Evolutionary conservation across 225 moss, liverwort and hornwort species (phyloP), one percentile per base, ranked within the genome.

Genomic region (Pseudisothecium myosuroides): DNA sequence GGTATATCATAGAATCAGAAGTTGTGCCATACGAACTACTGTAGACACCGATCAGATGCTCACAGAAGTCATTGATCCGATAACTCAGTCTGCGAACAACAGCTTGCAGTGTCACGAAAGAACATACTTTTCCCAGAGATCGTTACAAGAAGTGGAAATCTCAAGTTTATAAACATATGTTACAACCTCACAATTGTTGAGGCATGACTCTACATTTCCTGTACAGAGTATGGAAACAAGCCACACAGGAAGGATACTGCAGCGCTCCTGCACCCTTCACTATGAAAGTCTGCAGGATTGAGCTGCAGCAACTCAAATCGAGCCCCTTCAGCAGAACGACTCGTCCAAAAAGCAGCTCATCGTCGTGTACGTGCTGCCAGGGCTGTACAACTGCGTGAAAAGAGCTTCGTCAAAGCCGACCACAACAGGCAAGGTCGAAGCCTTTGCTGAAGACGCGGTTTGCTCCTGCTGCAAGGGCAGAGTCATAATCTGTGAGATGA

Each of bases 291-390:
- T 59, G 71, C 45, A 82, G n/a, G 85, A 61, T 50, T 29, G 17
- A 47, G 82, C 88, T 82, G 77, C 80, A 69, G 17, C 49, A 37
- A 39, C 64, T 90, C 71, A 80, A 76, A 34, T 37, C 47, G 27
- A 50, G 56, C 32, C 76, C 69, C 64, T 86, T 93, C 89, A 93
- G 79, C 93, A 92, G 78, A 90, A 89, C 15, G 92, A 85, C 81
- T 93, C 92, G 76, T 93, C 93, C 82, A 93, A 85, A 60, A 92
- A 89, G 89, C 93, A 92, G 37, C 84, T 81, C 82, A 90, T 89
- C n/a, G 90, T 92, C 41, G 36, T 39, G 66, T 93, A 92, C 14
- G 90, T 90, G 34, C 62, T 88, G 60, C 86, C 84, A 17, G 89
- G 36, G 59, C 82, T 87, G 72, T 90, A 93, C 47, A 93, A 67